A percentile compares a stretch with the other conserved stretches of the same genome.
These are phyloP conservation scores for Exophiala lecanii-corni DNA, from an alignment of 2,329 filamentous ascomycete species.

Conservation along the genomic window DNA sequence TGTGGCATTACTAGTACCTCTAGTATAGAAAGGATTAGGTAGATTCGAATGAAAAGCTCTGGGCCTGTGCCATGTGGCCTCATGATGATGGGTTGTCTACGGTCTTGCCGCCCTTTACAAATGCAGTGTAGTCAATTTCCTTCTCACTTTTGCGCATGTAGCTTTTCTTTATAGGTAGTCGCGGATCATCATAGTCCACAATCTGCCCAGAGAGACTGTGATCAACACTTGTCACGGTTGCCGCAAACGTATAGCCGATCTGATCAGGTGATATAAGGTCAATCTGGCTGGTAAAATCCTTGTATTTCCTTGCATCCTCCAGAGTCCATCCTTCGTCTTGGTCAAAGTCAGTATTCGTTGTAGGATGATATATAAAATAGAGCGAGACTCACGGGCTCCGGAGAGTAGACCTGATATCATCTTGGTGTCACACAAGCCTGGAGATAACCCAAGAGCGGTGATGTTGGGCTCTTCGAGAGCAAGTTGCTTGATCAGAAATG, in stretches of 20 bases:
- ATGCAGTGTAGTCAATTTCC: too few species aligned
- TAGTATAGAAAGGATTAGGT: too few species aligned
- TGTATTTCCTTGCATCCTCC: not conserved
- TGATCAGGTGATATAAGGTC: not conserved
- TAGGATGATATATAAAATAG: not conserved
- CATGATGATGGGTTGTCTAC: too few species aligned
- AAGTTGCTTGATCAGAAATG: constrained; percentile 69
- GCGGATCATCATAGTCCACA: not conserved
- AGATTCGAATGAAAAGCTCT: too few species aligned
- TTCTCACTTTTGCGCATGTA: too few species aligned
- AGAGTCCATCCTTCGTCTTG: not conserved
- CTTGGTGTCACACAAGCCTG: constrained; percentile 77
- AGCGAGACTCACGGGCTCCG: constrained; percentile 6
- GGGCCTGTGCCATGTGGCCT: too few species aligned
- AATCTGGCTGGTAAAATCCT: not conserved
- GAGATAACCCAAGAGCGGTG: constrained; percentile 65
- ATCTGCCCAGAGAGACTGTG: not conserved
- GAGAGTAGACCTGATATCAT: constrained; percentile 55
- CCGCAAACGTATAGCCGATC: not conserved
- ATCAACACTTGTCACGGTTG: not conserved
- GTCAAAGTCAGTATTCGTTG: not conserved
- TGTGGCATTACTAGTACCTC: too few species aligned
- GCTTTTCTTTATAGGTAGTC: too few species aligned
- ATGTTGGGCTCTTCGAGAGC: constrained; percentile 71
- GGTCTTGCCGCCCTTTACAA: too few species aligned